Evolutionary conservation across 78 protist genomes (phyloP).

Genomic region (Dictyostelium purpureum): DNA sequence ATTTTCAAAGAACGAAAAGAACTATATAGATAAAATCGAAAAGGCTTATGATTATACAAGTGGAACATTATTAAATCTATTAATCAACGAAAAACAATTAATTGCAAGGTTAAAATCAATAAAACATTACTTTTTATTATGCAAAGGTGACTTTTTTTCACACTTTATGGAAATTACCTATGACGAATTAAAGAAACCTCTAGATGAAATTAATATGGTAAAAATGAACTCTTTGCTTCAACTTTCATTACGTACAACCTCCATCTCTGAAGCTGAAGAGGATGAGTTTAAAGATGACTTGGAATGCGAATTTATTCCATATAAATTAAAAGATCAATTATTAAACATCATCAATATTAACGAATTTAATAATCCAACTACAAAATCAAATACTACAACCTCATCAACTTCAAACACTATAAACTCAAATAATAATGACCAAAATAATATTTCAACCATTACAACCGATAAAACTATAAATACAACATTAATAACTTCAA

Average conservation of each 20-base stretch:
- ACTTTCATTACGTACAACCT: slow-evolving; percentile 53
- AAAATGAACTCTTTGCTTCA: slow-evolving; percentile 82
- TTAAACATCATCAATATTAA: slow-evolving; percentile 46
- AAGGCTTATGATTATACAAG: slow-evolving; percentile 76
- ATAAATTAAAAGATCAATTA: slow-evolving; percentile 65
- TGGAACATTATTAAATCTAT: slow-evolving; percentile 22
- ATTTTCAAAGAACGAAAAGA: slow-evolving; percentile 52
- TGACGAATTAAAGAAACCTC: slow-evolving; percentile 78
- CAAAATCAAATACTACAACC: not conserved
- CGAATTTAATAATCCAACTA: not conserved
- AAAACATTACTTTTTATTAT: slow-evolving; percentile 88
- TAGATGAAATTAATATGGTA: slow-evolving; percentile 43
- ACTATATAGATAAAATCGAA: slow-evolving; percentile 41
- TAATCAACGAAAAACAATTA: slow-evolving; percentile 66
- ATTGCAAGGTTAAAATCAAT: slow-evolving; percentile 66
- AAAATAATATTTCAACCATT: not conserved
- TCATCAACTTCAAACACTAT: not conserved
- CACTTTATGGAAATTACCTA: slow-evolving; percentile 90
- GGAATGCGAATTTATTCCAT: slow-evolving; percentile 77
- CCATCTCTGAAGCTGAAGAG: slow-evolving; percentile 16
- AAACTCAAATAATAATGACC: not conserved
- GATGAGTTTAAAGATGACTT: slow-evolving; percentile 84
- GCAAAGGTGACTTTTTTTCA: slow-evolving; percentile 87
- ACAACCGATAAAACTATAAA: not conserved
- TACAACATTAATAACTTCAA: not conserved